These are phyloP conservation scores for Rubus parviflorus DNA, from an alignment of 306 rosid species.

Conservation along the genomic window DNA sequence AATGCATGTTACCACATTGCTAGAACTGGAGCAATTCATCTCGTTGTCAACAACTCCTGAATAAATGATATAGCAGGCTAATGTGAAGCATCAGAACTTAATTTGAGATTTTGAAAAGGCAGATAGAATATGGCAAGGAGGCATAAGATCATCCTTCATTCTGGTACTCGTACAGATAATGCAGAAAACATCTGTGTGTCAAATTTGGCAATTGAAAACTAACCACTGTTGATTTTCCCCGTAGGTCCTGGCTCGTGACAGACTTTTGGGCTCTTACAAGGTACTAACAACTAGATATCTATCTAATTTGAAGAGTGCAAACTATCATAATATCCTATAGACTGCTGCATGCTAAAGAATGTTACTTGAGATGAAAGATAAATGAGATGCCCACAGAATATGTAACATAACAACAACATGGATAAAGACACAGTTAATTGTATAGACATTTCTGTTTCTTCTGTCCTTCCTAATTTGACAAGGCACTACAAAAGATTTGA, in stretches of 20 bases:
- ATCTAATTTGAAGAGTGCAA: neutral
- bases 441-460: neutral
- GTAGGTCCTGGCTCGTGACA: slow-evolving; percentile 93
- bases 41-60: slow-evolving; percentile 1
- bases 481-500: neutral
- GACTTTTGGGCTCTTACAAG: slow-evolving; percentile 95
- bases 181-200: slow-evolving; percentile 2
- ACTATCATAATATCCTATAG: neutral
- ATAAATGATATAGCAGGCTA: neutral
- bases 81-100: neutral
- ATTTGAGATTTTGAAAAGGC: neutral
- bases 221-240: slow-evolving; percentile 26
- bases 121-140: neutral
- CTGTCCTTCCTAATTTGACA: neutral
- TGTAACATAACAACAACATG: neutral
- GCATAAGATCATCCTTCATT: slow-evolving; percentile 10
- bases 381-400: neutral
- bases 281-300: slow-evolving; percentile 35
- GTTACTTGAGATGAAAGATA: neutral
- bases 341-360: slow-evolving; percentile 1
- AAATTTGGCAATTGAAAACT: slow-evolving; percentile 26
- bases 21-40: neutral
- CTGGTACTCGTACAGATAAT: neutral
- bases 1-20: neutral
- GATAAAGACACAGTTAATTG: neutral